Percentiles rank a stretch among this genome's conserved stretches.
Evolutionary conservation across 345 rosid genomes (phyloP).

Genomic region (Aquilaria malaccensis): DNA sequence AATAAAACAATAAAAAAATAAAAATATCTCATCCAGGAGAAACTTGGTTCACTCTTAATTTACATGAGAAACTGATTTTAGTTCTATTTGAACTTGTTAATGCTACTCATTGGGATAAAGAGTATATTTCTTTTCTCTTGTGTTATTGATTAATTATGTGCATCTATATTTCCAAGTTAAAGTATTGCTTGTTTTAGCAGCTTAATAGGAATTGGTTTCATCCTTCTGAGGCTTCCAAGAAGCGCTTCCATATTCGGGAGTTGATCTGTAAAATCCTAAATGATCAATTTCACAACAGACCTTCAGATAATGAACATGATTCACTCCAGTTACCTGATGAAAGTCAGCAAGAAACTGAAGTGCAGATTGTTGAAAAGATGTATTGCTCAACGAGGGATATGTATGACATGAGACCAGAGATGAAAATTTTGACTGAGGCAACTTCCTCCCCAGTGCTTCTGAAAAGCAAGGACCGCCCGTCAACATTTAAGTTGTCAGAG

Average conservation of each 20-base stretch:
- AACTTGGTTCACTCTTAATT: no score
- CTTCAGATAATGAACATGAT: conserved; percentile 27
- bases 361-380: conserved; percentile 25
- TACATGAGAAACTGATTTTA: no score
- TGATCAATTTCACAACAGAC: conserved; percentile 22
- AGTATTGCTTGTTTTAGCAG: conserved; percentile 30
- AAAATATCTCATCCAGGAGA: no score
- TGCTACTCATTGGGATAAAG: no score
- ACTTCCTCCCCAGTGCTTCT: conserved; percentile 23
- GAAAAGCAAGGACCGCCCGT: conserved; percentile 26
- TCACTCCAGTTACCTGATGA: conserved; percentile 22
- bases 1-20: no score
- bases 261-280: conserved; percentile 58
- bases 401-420: conserved; percentile 15
- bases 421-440: conserved; percentile 25
- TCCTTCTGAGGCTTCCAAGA: conserved; percentile 71
- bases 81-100: no score
- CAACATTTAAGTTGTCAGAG: conserved; percentile 31
- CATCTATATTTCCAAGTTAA: background rate
- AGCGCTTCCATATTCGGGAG: conserved; percentile 58
- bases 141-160: no score
- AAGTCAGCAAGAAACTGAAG: conserved; percentile 30
- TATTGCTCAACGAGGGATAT: conserved; percentile 24
- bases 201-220: conserved; percentile 78
- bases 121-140: no score